Evolutionary conservation across 768 basidiomycete species (phyloP).

Genomic region (Auriscalpium orientale): DNA sequence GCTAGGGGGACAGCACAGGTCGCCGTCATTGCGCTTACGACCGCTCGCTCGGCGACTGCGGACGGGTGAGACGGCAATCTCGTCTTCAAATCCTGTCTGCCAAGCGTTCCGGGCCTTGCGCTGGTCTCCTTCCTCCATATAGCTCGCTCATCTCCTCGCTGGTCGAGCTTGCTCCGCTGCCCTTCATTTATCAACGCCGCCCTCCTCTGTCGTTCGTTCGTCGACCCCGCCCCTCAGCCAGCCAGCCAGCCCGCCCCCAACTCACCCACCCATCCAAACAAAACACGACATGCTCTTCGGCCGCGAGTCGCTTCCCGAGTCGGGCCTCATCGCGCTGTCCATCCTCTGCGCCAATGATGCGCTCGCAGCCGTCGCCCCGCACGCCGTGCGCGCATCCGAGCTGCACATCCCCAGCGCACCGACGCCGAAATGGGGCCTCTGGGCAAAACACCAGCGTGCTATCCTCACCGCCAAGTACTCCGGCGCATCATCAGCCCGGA

Average conservation of each 20-base stretch:
- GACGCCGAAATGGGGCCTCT: constrained; percentile 19
- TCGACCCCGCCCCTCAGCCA: no score
- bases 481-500: not conserved
- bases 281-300: not conserved
- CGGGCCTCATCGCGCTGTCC: constrained; percentile 15
- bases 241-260: no score
- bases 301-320: not conserved
- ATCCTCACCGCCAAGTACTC: constrained; percentile 23
- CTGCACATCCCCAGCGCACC: constrained; percentile 10
- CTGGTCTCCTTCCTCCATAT: not conserved
- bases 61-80: not conserved
- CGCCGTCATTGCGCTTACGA: no score
- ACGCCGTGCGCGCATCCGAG: not conserved
- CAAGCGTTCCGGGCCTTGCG: not conserved
- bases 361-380: constrained; percentile 14
- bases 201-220: not conserved
- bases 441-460: constrained; percentile 21
- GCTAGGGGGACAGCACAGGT: no score
- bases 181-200: not conserved
- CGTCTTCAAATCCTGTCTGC: not conserved
- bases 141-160: not conserved
- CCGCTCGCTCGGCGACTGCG: no score
- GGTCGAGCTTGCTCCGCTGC: not conserved
- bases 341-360: constrained; percentile 12
- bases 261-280: not conserved